Conservation (phyloP, 2,329 filamentous ascomycete species). For the Hypoxylon sp. region DNA sequence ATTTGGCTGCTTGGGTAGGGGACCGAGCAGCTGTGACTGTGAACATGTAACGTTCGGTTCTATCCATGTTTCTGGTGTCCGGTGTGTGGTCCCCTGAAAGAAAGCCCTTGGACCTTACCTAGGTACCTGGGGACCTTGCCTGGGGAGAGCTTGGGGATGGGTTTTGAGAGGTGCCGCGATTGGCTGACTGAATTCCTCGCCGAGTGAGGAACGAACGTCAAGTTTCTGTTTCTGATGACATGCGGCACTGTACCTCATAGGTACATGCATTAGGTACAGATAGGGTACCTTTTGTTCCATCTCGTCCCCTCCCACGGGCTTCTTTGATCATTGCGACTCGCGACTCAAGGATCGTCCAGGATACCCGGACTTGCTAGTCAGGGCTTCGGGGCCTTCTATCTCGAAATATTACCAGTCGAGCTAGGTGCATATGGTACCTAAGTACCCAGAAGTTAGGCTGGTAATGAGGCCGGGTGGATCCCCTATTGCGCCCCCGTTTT, state of each 20-base stretch:
- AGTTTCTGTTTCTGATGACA: slow-evolving; percentile 2
- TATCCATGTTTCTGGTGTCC: not conserved
- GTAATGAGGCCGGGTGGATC: slow-evolving; percentile 21
- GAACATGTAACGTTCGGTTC: slow-evolving; percentile 25
- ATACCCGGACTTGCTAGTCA: not conserved
- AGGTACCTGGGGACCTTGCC: not conserved
- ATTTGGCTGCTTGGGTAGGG: slow-evolving; percentile 14
- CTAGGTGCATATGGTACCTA: not conserved
- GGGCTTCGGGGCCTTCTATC: not conserved
- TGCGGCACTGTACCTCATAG: slow-evolving; percentile 20
- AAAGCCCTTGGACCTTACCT: slow-evolving; percentile 8
- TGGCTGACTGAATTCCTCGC: slow-evolving; percentile 25
- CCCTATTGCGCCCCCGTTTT: slow-evolving; percentile 25
- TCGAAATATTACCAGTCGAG: not conserved
- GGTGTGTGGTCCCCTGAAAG: not conserved
- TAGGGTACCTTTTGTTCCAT: not conserved
- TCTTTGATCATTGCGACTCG: not conserved
- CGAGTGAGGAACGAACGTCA: slow-evolving; percentile 7
- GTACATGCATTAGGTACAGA: not conserved
- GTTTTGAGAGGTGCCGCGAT: slow-evolving; percentile 36
- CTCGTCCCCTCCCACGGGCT: not conserved
- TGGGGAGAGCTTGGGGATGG: not conserved
- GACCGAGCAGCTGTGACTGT: not conserved
- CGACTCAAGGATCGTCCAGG: not conserved
- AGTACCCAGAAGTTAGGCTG: not conserved